Evolutionary conservation across 2,329 filamentous ascomycete genomes (phyloP), one percentile per base, ranked within the genome.

Genomic region (Verticillium nubilum): DNA sequence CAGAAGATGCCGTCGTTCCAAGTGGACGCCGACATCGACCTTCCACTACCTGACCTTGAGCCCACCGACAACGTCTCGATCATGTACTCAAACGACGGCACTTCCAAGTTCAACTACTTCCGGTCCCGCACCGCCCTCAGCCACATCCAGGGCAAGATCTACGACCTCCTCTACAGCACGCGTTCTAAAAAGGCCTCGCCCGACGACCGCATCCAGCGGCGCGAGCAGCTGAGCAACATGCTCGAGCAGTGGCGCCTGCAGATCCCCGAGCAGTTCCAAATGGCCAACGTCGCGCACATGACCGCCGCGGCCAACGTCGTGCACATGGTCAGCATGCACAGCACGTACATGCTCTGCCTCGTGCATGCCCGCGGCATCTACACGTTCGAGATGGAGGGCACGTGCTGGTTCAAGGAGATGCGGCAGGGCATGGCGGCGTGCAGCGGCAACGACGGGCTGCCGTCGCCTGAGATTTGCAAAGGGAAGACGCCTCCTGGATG

Each of bases 131-230:
- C 77, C 2, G 73, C 76, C 53, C 69, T 79, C 2, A 72, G 73
- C 1, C 72, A 76, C 35, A 69, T 79, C 6, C 62, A 78, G 27
- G 76, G 76, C 23, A 73, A 72, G 54, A 68, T 77, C 0, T 78
- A 76, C 53, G 75, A 79, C 31, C 67, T 70, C 9, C 64, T 79
- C 1, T 74, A 75, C 59, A 47, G 42, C 42, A 47, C 42, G 19
- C 42, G 42, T 3, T 47, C 42, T 19, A 59, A 59, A 5, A 71
- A 68, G 19, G 59, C 65, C 6, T 68, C 66, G n/a, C 66, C 68
- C 1, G 62, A 68, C 3, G 69, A 72, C 50, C 70, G 74, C 0
- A 64, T 68, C 26, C 62, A 66, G 12, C 68, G 70, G 0, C 67
- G 74, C 3, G 27, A 55, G 10, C 62, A 67, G 7, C 52, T 74